Evolutionary conservation across 495 filamentous ascomycete genomes (phyloP), one percentile per base, ranked within the genome.

Genomic region (Daldinia grandis): DNA sequence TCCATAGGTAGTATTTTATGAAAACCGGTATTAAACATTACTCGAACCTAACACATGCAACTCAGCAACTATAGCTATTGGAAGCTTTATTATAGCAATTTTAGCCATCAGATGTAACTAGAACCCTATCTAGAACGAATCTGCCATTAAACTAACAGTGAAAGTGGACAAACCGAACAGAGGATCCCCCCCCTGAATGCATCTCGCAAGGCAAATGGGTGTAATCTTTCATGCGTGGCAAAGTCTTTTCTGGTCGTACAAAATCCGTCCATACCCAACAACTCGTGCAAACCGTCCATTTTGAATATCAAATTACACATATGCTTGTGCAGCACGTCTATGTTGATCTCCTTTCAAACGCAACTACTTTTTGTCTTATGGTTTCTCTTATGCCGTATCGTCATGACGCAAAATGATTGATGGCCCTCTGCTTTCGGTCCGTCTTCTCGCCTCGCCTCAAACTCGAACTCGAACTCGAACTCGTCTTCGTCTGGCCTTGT

Each of bases 281-380:
- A 58, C 54, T 69, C 64, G 66, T 53, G 58, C 31, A 68, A 74
- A 49, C 61, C 27, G 31, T 64, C 72, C 56, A 66, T 70, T 69
- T 78, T 79, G 72, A 75, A 63, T 77, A 73, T 79, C 78, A 76
- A 79, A 77, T 80, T 80, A 80, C 78, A 78, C 74, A 74, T 58
- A 74, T 78, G 73, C 76, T 77, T 72, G 78, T 78, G 76, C 72
- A 70, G 74, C 64, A 76, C 54, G 62, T 79, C 77, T 81, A 77
- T 79, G 74, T 80, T 73, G 76, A 75, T 78, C 75, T 78, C 74
- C 72, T 56, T 70, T 66, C 17, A 54, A 66, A 60, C 67, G 64
- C 59, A 62, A 65, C 58, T 75, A 68, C 58, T 79, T 47, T 76
- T 78, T 78, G 66, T 80, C 74, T 80, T 74, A 59, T 65, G 59